A percentile compares a stretch with the other conserved stretches of the same genome.
Conservation (phyloP, 1,284 basidiomycete species). For the Athelia psychrophila region DNA sequence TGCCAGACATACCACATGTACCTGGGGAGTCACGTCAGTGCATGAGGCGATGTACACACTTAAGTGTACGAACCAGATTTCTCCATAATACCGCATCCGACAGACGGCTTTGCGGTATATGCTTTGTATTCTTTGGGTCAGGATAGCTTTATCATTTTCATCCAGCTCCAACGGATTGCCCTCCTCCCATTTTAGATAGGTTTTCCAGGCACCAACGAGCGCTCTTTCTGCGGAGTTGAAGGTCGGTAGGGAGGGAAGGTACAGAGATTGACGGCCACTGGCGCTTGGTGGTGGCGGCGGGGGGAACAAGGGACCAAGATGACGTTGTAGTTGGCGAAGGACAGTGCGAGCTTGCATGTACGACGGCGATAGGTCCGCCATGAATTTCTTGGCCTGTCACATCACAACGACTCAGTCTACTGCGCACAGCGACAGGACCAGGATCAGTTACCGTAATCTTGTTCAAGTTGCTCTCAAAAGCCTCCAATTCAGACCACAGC, state of each 20-base stretch:
- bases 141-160: conserved; percentile 70
- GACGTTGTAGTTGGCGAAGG: conserved; percentile 79
- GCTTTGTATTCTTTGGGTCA: conserved; percentile 74
- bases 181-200: conserved; percentile 95
- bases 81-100: conserved; percentile 91
- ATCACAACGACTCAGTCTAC: conserved; percentile 9
- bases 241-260: conserved; percentile 72
- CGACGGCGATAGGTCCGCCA: conserved; percentile 78
- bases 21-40: conserved; percentile 39
- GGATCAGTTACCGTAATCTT: conserved; percentile 68
- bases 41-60: conserved; percentile 2
- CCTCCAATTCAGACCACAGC: conserved; percentile 94
- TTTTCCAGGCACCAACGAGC: conserved; percentile 84
- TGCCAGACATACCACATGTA: conserved; percentile 90
- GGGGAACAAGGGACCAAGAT: conserved; percentile 64
- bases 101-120: conserved; percentile 89
- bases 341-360: conserved; percentile 95
- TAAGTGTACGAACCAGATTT: conserved; percentile 77
- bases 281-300: conserved; percentile 40
- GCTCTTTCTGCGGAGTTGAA: conserved; percentile 74
- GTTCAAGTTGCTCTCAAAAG: conserved; percentile 90
- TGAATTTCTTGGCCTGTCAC: conserved; percentile 88
- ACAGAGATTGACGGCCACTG: conserved; percentile 41
- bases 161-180: conserved; percentile 91
- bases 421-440: neutral